Evolutionary conservation across 208 protist species (phyloP), one percentile per base, ranked within the genome.

Genomic region (Trypanosoma boissoni): DNA sequence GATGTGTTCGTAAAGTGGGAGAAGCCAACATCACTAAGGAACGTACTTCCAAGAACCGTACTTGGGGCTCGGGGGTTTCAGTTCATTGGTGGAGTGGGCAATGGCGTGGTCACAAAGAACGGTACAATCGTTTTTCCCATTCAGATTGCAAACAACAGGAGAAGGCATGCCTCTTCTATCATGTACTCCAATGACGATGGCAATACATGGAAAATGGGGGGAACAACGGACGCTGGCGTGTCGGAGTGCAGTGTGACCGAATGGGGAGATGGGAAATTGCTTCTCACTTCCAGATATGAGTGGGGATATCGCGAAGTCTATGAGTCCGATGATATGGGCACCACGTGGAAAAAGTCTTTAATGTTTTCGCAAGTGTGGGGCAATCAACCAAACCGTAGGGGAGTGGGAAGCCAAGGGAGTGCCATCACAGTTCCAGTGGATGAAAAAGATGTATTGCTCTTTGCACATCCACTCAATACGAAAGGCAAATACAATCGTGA

Each of bases 251-350:
- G 1, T n/a, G 26, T 59, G 3, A 5, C 34, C 21, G 37, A 46
- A 18, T 59, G 54, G 54, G n/a, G n/a, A n/a, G 39, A 59, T 14
- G n/a, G 36, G 23, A 21, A 50, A 26, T 18, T 61, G 18, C 1
- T 61, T n/a, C 31, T 61, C 20, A 34, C 27, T 14, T 21, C n/a
- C 24, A 14, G 26, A 3, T 29, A 29, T 31, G 31, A 31, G 26
- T 9, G 41, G 2, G 4, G 4, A 10, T 5, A 10, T 2, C 21
- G 16, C 26, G 51, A 61, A 18, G 42, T 61, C n/a, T 61, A 28
- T 32, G 28, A 48, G 28, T 51, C 55, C 6, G 21, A n/a, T 12
- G 55, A 61, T 23, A 51, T 59, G 54, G 54, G 54, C n/a, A 3
- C 20, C 20, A 48, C 39, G 26, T 59, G 54, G 54, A 59, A 6